phyloP scores from a whole-genome alignment of 2,329 filamentous ascomycete genomes.

The Talaromyces sp. region DNA sequence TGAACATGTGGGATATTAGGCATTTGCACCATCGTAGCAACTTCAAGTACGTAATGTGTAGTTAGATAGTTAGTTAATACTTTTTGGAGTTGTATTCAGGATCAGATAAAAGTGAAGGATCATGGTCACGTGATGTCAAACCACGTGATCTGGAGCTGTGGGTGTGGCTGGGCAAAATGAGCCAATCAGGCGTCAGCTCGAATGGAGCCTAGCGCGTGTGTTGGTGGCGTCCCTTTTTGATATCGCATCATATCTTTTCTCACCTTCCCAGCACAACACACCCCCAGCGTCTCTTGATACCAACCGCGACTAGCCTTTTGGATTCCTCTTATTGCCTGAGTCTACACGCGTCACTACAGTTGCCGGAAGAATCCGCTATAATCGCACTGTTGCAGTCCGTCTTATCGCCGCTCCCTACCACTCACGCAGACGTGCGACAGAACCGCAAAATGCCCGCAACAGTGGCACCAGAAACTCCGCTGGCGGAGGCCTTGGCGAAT shows the following conservation, averaged over 20 bases:
- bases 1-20: background rate
- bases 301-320: background rate
- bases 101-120: no score
- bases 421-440: constrained; percentile 67
- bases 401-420: background rate
- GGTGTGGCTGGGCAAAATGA: background rate
- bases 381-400: background rate
- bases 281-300: background rate
- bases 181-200: background rate
- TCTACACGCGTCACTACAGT: background rate
- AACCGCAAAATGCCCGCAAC: constrained; percentile 67
- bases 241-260: constrained; percentile 11
- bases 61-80: no score
- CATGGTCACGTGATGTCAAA: background rate
- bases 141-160: background rate
- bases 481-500: constrained; percentile 78
- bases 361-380: background rate
- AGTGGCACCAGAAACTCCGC: constrained; percentile 71
- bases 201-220: background rate
- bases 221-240: constrained; percentile 10
- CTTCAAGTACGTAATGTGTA: no score
- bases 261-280: background rate
- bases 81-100: no score
- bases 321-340: background rate
- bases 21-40: no score